Percentiles rank a stretch among this genome's conserved stretches.
These are phyloP conservation scores for Sclerotinia spermophila DNA, from an alignment of 2,329 filamentous ascomycete genomes.

Conservation along the genomic window DNA sequence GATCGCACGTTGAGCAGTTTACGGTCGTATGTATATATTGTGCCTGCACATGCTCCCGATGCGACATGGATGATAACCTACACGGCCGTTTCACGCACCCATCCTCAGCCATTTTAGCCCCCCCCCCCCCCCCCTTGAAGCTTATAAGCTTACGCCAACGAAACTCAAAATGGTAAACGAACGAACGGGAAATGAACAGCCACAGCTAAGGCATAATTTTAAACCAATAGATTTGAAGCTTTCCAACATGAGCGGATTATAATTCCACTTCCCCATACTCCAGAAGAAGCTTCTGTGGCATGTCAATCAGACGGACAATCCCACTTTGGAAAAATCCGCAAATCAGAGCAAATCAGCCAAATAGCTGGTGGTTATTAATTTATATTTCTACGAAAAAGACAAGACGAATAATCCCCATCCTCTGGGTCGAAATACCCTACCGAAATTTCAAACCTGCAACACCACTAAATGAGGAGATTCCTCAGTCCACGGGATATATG, in stretches of 20 bases:
- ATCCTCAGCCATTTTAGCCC: not conserved
- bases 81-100: not conserved
- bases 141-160: not conserved
- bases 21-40: not conserved
- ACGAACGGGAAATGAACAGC: not conserved
- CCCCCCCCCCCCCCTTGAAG: not conserved
- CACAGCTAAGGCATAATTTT: not conserved
- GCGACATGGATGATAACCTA: slow-evolving; percentile 2
- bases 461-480: not conserved
- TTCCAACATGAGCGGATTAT: not conserved
- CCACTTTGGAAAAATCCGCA: not conserved
- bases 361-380: not conserved
- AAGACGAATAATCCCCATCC: not conserved
- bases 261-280: not conserved
- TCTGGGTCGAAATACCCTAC: not conserved
- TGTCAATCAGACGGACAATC: not conserved
- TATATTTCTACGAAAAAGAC: not conserved
- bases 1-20: not conserved
- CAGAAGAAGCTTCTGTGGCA: not conserved
- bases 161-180: slow-evolving; percentile 9
- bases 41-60: not conserved
- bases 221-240: not conserved
- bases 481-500: not conserved
- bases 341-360: not conserved
- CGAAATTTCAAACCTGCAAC: not conserved